Percentiles rank a stretch among this genome's conserved stretches.
Conservation (phyloP, 2,329 filamentous ascomycete genomes). For the Sporothrix mexicana region DNA sequence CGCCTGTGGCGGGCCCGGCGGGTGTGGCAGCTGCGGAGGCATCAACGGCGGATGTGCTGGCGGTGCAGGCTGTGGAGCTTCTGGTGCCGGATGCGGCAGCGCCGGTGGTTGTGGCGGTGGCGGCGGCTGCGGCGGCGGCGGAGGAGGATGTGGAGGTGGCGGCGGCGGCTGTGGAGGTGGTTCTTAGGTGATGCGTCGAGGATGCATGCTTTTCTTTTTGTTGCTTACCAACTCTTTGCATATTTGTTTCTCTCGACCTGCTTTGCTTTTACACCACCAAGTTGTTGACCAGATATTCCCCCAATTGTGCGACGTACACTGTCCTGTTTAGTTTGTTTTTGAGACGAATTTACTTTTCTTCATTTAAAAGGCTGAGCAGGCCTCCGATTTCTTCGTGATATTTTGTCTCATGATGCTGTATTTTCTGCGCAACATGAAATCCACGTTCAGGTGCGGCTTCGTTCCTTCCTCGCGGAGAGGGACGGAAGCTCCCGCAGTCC, state of each 20-base stretch:
- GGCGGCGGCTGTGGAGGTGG: slow-evolving; percentile 10
- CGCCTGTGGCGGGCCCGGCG: slow-evolving; percentile 51
- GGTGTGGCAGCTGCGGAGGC: slow-evolving; percentile 42
- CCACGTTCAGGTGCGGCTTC: too few relatives aligned
- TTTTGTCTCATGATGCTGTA: too few relatives aligned
- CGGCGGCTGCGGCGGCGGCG: slow-evolving; percentile 1
- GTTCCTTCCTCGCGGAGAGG: too few relatives aligned
- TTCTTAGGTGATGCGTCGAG: neutral
- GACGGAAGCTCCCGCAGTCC: too few relatives aligned
- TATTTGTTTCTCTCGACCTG: neutral
- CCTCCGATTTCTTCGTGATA: too few relatives aligned
- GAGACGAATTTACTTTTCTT: too few relatives aligned
- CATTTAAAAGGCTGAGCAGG: too few relatives aligned
- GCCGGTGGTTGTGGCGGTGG: slow-evolving; percentile 30
- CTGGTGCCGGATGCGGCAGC: slow-evolving; percentile 37
- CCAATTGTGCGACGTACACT: too few relatives aligned
- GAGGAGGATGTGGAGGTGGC: slow-evolving; percentile 19
- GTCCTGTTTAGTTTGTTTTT: too few relatives aligned
- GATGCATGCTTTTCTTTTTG: neutral
- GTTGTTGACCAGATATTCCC: too few relatives aligned
- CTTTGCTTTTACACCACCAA: too few relatives aligned
- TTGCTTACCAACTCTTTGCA: neutral
- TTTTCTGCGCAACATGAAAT: too few relatives aligned
- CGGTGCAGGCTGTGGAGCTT: slow-evolving; percentile 27
- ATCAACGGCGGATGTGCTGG: slow-evolving; percentile 2